Evolutionary conservation across 805 yeast species (phyloP), one percentile per base, ranked within the genome.

Genomic region (Wickerhamiella nectarea): DNA sequence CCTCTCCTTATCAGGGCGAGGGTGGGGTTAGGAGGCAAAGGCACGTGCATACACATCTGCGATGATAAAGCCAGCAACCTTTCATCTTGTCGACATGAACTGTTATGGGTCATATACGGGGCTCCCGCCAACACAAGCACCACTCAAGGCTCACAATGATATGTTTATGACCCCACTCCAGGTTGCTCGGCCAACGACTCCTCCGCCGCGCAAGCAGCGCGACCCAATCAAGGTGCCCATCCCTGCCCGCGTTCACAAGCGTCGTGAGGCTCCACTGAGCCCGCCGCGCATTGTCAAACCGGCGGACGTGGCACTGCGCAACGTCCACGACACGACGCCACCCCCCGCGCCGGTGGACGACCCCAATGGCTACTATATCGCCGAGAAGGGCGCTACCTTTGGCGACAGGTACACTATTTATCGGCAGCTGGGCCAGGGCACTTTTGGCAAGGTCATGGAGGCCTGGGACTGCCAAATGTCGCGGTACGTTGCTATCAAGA

Each of bases 371-470:
- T 66, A 63, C 47, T 62, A 56, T 40, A 38, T 57, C 10, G 60
- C 64, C 33, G 45, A 54, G n/a, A 53, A 54, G 17, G 60, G 65
- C 41, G 52, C 64, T 21, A 47, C 49, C 17, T 62, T 66, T 45
- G 65, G 94, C n/a, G 76, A 80, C 41, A 63, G 94, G 37, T 87
- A 80, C 59, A 63, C 70, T 15, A 79, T 87, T 10, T 62, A 72
- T 26, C 70, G 75, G 46, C 64, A 85, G 26, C 65, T 91, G 45
- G 95, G 95, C 29, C 94, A 85, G 55, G 95, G 95, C 11, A 85
- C 95, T 0, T 85, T 84, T 65, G 95, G 95, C 11, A 85, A 82
- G 56, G 95, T 86, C 6, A 79, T 81, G 33, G 76, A 79, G 46
- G 91, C 93, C n/a, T 70, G 69, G 51, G 97, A 91, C 57, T 66